These are phyloP conservation scores for Lactifluus subvellereus DNA, from an alignment of 768 basidiomycete species.

Conservation along the genomic window DNA sequence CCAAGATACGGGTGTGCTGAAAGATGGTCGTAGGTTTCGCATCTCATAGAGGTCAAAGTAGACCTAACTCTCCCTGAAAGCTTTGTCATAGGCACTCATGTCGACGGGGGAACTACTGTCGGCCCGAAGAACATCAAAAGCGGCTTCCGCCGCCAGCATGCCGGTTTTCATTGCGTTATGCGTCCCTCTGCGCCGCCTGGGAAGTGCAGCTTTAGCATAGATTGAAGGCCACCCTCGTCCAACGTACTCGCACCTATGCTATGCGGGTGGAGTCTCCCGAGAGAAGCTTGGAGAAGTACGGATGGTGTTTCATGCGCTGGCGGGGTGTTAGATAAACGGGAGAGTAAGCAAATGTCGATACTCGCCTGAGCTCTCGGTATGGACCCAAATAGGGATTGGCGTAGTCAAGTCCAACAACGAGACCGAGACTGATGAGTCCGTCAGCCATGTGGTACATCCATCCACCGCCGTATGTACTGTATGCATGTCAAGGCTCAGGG, in stretches of 20 bases:
- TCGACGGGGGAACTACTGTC: slow-evolving; percentile 37
- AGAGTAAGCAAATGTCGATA: not conserved
- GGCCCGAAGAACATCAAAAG: slow-evolving; percentile 53
- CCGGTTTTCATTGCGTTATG: slow-evolving; percentile 99
- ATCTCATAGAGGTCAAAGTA: slow-evolving; percentile 83
- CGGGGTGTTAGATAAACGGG: slow-evolving; percentile 23
- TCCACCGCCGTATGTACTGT: slow-evolving; percentile 75
- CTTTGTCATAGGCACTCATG: slow-evolving; percentile 66
- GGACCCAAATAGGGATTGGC: slow-evolving; percentile 89
- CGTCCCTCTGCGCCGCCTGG: slow-evolving; percentile 98
- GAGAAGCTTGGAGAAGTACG: slow-evolving; percentile 79
- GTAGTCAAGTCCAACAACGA: slow-evolving; percentile 94
- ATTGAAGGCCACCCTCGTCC: slow-evolving; percentile 92
- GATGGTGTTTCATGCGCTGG: slow-evolving; percentile 93
- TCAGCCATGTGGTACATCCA: slow-evolving; percentile 96
- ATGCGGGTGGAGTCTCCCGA: slow-evolving; percentile 67
- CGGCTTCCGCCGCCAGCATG: slow-evolving; percentile 92
- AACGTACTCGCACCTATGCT: slow-evolving; percentile 87
- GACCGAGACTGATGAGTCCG: slow-evolving; percentile 80
- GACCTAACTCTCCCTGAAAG: slow-evolving; percentile 76
- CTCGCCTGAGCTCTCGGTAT: slow-evolving; percentile 89
- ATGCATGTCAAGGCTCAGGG: slow-evolving; percentile 51
- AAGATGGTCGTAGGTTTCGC: slow-evolving; percentile 86
- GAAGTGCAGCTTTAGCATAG: slow-evolving; percentile 78
- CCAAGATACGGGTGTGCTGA: slow-evolving; percentile 78